phyloP scores from a whole-genome alignment of 768 basidiomycete species.

The Pleurotus citrinopileatus region DNA sequence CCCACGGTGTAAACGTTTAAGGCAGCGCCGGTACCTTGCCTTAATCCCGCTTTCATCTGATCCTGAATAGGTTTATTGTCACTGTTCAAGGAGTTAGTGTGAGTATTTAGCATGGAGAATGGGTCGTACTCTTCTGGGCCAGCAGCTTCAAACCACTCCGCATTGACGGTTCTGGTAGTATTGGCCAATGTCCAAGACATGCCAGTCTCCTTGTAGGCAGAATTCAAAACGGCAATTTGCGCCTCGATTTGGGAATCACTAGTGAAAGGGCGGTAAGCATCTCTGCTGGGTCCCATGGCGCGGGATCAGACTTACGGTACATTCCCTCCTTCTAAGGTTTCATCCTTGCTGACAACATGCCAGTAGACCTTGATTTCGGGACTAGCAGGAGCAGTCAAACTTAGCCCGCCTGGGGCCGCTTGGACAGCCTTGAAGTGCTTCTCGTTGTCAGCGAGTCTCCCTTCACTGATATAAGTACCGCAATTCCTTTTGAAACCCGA shows the following conservation, averaged over 20 bases:
- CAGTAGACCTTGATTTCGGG: slow-evolving; percentile 24
- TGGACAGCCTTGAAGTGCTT: slow-evolving; percentile 38
- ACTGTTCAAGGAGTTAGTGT: slow-evolving; percentile 42
- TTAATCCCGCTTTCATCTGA: slow-evolving; percentile 47
- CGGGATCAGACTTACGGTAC: slow-evolving; percentile 31
- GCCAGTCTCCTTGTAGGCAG: slow-evolving; percentile 33
- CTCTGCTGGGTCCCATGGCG: not conserved
- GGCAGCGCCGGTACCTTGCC: slow-evolving; percentile 30
- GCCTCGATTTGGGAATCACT: slow-evolving; percentile 34
- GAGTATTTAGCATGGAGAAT: slow-evolving; percentile 29
- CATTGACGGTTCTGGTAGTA: slow-evolving; percentile 7
- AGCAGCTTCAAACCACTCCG: slow-evolving; percentile 7
- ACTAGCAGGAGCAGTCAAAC: not conserved
- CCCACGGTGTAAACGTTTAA: slow-evolving; percentile 54
- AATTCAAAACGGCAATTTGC: slow-evolving; percentile 42
- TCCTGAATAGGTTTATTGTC: slow-evolving; percentile 32
- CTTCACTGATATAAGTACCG: slow-evolving; percentile 35
- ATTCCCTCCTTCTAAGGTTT: slow-evolving; percentile 33
- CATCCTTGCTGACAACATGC: slow-evolving; percentile 32
- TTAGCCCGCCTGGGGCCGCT: slow-evolving; percentile 18
- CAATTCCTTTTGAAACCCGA: slow-evolving; percentile 26
- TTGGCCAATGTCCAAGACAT: slow-evolving; percentile 36
- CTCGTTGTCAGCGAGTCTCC: slow-evolving; percentile 32
- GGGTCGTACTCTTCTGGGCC: slow-evolving; percentile 23
- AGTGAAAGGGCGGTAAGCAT: slow-evolving; percentile 4